A percentile compares a stretch with the other conserved stretches of the same genome.
Conservation (phyloP, 306 rosid species). For the Sindora glabra region DNA sequence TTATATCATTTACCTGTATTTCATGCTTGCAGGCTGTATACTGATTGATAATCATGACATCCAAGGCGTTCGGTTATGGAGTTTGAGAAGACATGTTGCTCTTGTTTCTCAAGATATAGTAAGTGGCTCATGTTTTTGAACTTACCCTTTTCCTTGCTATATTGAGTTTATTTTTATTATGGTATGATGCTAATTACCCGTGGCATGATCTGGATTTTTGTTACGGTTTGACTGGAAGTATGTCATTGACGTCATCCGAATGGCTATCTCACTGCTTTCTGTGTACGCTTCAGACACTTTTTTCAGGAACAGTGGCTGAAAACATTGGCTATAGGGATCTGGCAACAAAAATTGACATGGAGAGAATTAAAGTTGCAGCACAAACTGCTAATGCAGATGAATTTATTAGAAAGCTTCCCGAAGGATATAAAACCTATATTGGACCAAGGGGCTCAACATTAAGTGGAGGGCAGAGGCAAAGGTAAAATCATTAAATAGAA, state of each 20-base stretch:
- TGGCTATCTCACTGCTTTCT: slow-evolving; percentile 2
- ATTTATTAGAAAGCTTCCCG: slow-evolving; percentile 63
- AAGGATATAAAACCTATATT: slow-evolving; percentile 64
- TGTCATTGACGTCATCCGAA: neutral
- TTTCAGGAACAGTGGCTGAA: slow-evolving; percentile 86
- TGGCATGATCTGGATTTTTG: too few species aligned
- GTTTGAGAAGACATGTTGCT: slow-evolving; percentile 69
- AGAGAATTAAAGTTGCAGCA: slow-evolving; percentile 61
- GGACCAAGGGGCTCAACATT: slow-evolving; percentile 85
- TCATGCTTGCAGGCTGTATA: slow-evolving; percentile 46
- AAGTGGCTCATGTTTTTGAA: slow-evolving; percentile 22
- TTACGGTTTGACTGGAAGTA: neutral
- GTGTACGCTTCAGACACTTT: slow-evolving; percentile 47
- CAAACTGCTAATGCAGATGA: slow-evolving; percentile 77
- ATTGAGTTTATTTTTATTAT: too few species aligned
- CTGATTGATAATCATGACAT: slow-evolving; percentile 57
- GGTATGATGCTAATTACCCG: too few species aligned
- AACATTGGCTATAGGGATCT: slow-evolving; percentile 83
- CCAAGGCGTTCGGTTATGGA: slow-evolving; percentile 38
- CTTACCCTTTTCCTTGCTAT: neutral
- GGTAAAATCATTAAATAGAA: slow-evolving; percentile 35
- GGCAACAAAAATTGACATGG: slow-evolving; percentile 60
- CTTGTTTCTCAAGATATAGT: slow-evolving; percentile 90
- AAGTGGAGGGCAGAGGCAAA: slow-evolving; percentile 96
- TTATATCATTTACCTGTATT: slow-evolving; percentile 4